These are phyloP conservation scores for Corylus heterophylla DNA, from an alignment of 306 rosid species.

Conservation along the genomic window DNA sequence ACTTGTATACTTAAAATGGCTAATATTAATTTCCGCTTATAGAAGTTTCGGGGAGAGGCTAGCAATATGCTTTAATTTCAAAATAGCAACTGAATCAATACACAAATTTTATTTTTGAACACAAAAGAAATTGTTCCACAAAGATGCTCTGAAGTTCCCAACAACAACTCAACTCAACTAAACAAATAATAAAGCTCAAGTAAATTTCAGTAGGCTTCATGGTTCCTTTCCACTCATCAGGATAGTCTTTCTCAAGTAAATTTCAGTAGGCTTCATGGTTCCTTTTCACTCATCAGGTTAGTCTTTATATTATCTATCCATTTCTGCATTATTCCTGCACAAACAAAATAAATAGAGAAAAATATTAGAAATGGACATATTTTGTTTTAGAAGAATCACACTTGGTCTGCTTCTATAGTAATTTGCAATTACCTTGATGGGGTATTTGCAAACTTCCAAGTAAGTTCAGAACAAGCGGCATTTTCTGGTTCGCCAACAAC, in stretches of 20 bases:
- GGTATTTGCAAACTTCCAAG: constrained; percentile 59
- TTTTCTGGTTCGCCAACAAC: constrained; percentile 51
- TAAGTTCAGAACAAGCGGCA: constrained; percentile 17
- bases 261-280: no score
- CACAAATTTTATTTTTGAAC: not conserved
- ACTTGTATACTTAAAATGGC: not conserved
- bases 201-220: no score
- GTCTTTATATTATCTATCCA: not conserved
- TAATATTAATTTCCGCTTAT: no score
- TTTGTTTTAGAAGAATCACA: not conserved
- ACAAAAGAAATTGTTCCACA: not conserved
- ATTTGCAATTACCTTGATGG: constrained; percentile 35
- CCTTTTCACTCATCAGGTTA: not conserved
- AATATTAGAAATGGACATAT: not conserved
- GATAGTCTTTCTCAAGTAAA: no score
- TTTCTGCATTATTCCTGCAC: not conserved
- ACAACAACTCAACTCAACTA: no score
- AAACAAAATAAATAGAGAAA: not conserved
- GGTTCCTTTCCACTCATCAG: no score
- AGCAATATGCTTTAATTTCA: not conserved
- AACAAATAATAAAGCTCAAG: no score
- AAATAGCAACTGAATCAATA: not conserved
- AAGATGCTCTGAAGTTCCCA: not conserved
- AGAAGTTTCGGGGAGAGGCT: no score
- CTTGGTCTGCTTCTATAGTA: not conserved